Conservation (phyloP, 805 yeast species). For the Danielozyma ontarioensis region DNA sequence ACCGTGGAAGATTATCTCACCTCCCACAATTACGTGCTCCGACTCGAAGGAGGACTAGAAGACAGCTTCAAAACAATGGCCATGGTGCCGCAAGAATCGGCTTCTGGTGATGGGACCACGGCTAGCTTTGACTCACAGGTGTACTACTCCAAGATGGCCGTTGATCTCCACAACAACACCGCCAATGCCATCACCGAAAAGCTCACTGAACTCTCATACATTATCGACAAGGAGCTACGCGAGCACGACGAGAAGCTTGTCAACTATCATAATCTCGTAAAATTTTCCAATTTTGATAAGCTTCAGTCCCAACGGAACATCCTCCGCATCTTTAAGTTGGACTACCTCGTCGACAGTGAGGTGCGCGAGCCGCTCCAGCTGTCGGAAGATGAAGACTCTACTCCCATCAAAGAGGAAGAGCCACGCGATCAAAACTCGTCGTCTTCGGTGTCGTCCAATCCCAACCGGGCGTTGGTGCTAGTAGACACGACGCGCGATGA, state of each 20-base stretch:
- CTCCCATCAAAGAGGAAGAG: neutral
- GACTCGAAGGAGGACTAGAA: slow-evolving; percentile 12
- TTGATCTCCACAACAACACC: slow-evolving; percentile 27
- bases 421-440: no score
- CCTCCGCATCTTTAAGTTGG: slow-evolving; percentile 25
- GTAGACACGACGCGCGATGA: slow-evolving; percentile 24
- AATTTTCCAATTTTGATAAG: slow-evolving; percentile 18
- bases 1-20: slow-evolving; percentile 25
- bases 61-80: slow-evolving; percentile 1
- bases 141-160: slow-evolving; percentile 29
- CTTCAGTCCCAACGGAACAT: slow-evolving; percentile 23
- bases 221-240: slow-evolving; percentile 33
- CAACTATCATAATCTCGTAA: slow-evolving; percentile 19
- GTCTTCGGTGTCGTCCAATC: neutral
- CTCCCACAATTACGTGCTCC: slow-evolving; percentile 20
- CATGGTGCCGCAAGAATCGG: neutral
- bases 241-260: slow-evolving; percentile 31
- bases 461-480: slow-evolving; percentile 2
- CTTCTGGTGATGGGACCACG: neutral
- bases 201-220: slow-evolving; percentile 32
- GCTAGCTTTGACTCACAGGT: slow-evolving; percentile 36
- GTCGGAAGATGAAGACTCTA: no score
- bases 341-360: slow-evolving; percentile 24
- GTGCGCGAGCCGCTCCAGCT: no score
- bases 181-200: slow-evolving; percentile 33